A percentile compares a stretch with the other conserved stretches of the same genome.
phyloP scores from a whole-genome alignment of 2,329 filamentous ascomycete species.

The Orbilia brochopaga region DNA sequence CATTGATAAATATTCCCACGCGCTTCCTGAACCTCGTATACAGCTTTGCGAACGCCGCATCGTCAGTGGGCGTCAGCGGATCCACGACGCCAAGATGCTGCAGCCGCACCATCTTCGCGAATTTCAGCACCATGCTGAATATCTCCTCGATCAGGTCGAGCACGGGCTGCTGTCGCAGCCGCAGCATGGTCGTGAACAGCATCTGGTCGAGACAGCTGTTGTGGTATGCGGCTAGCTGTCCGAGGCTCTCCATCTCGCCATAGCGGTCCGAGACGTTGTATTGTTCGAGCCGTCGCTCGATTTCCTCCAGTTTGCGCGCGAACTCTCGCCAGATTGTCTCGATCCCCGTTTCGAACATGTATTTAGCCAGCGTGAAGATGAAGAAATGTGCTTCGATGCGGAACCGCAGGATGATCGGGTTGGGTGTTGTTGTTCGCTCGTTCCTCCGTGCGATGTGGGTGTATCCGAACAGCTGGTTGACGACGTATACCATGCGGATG shows the following conservation, averaged over 20 bases:
- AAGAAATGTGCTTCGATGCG: constrained; percentile 81
- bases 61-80: constrained; percentile 52
- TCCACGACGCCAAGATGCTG: constrained; percentile 35
- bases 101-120: constrained; percentile 62
- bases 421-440: constrained; percentile 51
- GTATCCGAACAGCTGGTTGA: constrained; percentile 67
- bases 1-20: constrained; percentile 74
- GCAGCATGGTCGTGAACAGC: constrained; percentile 73
- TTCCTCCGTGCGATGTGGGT: constrained; percentile 25
- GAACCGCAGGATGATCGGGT: constrained; percentile 66
- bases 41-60: constrained; percentile 61
- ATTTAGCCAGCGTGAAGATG: constrained; percentile 72
- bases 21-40: constrained; percentile 74
- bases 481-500: constrained; percentile 77
- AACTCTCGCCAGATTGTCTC: constrained; percentile 75
- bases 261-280: constrained; percentile 49
- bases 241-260: constrained; percentile 64
- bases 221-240: constrained; percentile 64
- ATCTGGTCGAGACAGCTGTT: constrained; percentile 76
- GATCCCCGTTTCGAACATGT: constrained; percentile 81
- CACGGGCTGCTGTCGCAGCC: constrained; percentile 75
- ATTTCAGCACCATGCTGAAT: constrained; percentile 73
- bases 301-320: constrained; percentile 67
- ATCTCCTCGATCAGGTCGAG: constrained; percentile 77
- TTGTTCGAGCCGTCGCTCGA: constrained; percentile 59